These are phyloP conservation scores for Chaetomium sp. DNA, from an alignment of 2,329 filamentous ascomycete genomes.

Conservation along the genomic window DNA sequence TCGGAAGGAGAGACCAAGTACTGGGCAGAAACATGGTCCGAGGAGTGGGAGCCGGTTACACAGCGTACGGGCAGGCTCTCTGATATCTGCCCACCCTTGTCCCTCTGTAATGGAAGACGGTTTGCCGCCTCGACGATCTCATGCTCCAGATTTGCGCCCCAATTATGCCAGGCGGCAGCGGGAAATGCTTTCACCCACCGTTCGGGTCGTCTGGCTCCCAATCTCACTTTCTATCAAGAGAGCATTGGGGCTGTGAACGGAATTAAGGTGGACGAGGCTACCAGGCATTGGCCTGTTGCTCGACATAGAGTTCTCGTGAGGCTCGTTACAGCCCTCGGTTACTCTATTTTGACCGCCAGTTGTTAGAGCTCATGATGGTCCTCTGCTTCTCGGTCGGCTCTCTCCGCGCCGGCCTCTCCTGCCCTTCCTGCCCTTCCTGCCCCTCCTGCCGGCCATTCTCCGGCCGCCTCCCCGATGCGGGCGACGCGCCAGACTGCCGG, in stretches of 20 bases:
- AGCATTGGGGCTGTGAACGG: neutral
- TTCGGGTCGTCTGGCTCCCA: neutral
- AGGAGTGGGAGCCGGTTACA: neutral
- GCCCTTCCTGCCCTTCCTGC: neutral
- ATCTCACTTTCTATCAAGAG: neutral
- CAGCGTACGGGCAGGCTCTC: too few relatives aligned
- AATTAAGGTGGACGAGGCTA: neutral
- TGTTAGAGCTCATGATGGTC: slow-evolving; percentile 28
- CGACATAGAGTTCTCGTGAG: neutral
- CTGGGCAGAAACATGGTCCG: neutral
- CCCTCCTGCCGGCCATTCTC: slow-evolving; percentile 1
- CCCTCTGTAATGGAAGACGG: neutral
- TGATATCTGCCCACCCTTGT: neutral
- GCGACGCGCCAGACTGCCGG: slow-evolving; percentile 2
- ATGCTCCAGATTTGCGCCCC: neutral
- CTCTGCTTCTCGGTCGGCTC: slow-evolving; percentile 26
- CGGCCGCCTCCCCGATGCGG: neutral
- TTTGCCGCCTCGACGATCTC: neutral
- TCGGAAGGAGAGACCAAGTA: neutral
- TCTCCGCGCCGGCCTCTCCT: slow-evolving; percentile 13
- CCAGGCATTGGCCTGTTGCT: neutral
- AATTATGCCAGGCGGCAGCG: neutral
- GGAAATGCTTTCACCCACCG: neutral
- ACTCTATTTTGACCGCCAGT: slow-evolving; percentile 25
- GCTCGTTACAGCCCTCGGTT: neutral